Conservation (phyloP, 495 filamentous ascomycete genomes). For the Talaromyces adpressus region DNA sequence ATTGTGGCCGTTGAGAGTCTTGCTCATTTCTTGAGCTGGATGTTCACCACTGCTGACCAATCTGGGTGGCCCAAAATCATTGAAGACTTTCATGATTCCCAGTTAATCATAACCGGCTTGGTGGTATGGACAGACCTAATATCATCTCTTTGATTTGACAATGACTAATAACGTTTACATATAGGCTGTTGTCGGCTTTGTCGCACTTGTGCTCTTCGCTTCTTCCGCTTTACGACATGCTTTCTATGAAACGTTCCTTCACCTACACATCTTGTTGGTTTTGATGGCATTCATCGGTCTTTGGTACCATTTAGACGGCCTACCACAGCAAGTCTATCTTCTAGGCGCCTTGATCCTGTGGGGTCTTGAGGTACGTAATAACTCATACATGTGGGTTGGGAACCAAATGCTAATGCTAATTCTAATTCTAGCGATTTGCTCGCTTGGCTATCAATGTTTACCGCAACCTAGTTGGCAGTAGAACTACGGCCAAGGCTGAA, state of each 20-base stretch:
- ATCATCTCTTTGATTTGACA: background rate
- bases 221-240: slow-evolving; percentile 78
- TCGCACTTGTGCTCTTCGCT: slow-evolving; percentile 57
- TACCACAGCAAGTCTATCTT: slow-evolving; percentile 60
- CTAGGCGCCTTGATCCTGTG: slow-evolving; percentile 64
- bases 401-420: background rate
- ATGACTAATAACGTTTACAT: slow-evolving; percentile 11
- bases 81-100: slow-evolving; percentile 36
- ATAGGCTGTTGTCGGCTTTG: slow-evolving; percentile 41
- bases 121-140: slow-evolving; percentile 31
- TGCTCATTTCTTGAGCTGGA: slow-evolving; percentile 49
- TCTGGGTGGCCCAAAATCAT: slow-evolving; percentile 55
- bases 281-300: slow-evolving; percentile 52
- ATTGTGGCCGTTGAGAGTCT: slow-evolving; percentile 61
- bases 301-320: slow-evolving; percentile 65
- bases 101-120: slow-evolving; percentile 52
- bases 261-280: slow-evolving; percentile 68
- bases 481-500: slow-evolving; percentile 67
- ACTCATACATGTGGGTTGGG: background rate
- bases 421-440: slow-evolving; percentile 37
- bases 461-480: slow-evolving; percentile 57
- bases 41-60: slow-evolving; percentile 61
- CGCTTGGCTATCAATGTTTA: slow-evolving; percentile 64
- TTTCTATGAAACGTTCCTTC: slow-evolving; percentile 92
- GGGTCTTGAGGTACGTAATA: slow-evolving; percentile 52